A percentile compares a stretch with the other conserved stretches of the same genome.
These are phyloP conservation scores for Triticum aestivum DNA, from an alignment of 176 grass and related monocot genomes.

Conservation along the genomic window IWGSC_CS_RefSeq_v2.1 NC_057814.1:534432869-534433368, in stretches of 20 bases:
- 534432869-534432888: not conserved
- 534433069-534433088: constrained; percentile 43
- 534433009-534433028: not conserved
- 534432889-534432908: not conserved
- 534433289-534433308: not conserved
- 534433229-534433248: constrained; percentile 54
- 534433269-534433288: not conserved
- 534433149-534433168: constrained; percentile 59
- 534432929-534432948: not conserved
- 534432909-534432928: too few species aligned
- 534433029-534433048: not conserved
- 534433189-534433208: constrained; percentile 98
- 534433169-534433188: constrained; percentile 48
- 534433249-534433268: not conserved
- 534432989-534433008: not conserved
- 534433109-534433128: not conserved
- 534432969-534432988: not conserved
- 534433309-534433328: not conserved
- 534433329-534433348: not conserved
- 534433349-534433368: constrained; percentile 59
- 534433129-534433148: not conserved
- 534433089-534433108: constrained; percentile 45
- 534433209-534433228: constrained; percentile 66
- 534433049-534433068: not conserved
- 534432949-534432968: not conserved